A percentile compares a stretch with the other conserved stretches of the same genome.
phyloP scores from a whole-genome alignment of 306 rosid genomes.

The Abrus pulchellus region DNA sequence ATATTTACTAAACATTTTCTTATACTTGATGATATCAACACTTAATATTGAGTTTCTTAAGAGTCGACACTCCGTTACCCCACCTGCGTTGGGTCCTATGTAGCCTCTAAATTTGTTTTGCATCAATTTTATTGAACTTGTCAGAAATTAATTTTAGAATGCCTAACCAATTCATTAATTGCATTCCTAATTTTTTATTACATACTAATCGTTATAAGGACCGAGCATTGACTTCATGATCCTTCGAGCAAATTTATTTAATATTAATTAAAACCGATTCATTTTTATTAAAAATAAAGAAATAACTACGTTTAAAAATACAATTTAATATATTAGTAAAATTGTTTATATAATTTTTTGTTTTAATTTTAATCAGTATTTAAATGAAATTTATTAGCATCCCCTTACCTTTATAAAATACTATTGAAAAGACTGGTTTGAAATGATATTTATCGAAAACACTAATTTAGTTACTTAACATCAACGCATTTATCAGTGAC shows the following conservation, averaged over 20 bases:
- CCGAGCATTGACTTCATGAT: not conserved
- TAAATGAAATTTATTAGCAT: not conserved
- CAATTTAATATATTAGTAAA: too few species aligned
- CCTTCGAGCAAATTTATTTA: too few species aligned
- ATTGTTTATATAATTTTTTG: too few species aligned
- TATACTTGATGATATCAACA: not conserved
- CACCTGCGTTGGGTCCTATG: not conserved
- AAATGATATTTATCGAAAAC: not conserved
- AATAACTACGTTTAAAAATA: too few species aligned
- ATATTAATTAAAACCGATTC: too few species aligned
- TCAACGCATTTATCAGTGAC: not conserved
- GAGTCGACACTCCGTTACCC: not conserved
- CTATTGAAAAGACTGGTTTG: not conserved
- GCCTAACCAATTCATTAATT: slow-evolving; percentile 20
- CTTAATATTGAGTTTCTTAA: not conserved
- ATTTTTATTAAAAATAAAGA: too few species aligned
- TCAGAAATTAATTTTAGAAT: slow-evolving; percentile 1
- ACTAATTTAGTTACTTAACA: not conserved
- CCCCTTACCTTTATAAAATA: not conserved
- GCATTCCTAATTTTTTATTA: not conserved
- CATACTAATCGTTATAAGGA: not conserved
- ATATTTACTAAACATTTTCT: too few species aligned
- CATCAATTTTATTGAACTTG: not conserved
- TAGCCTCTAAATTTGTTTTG: not conserved
- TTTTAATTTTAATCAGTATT: too few species aligned